Evolutionary conservation across 176 grass and related monocot species (phyloP).

Genomic region (Phoenix roebelenii): DNA sequence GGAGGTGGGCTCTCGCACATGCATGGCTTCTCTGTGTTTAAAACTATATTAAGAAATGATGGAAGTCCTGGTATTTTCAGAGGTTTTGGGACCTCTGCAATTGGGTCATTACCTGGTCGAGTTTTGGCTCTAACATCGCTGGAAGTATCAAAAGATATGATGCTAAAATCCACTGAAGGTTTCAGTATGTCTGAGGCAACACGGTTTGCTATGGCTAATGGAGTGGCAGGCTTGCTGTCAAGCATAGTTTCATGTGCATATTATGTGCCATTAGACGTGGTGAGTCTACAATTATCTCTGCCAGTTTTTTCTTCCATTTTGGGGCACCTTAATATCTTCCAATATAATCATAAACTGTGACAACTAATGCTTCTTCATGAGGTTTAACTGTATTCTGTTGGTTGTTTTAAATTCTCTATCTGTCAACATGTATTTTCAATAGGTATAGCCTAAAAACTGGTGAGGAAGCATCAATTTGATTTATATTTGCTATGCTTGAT

Average conservation of each 20-base stretch:
- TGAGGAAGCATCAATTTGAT: too few relatives aligned
- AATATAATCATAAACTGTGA: too few relatives aligned
- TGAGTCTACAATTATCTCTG: slow-evolving; percentile 17
- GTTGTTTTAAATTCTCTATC: too few relatives aligned
- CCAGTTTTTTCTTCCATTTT: too few relatives aligned
- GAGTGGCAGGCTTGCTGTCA: slow-evolving; percentile 60
- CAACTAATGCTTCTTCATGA: too few relatives aligned
- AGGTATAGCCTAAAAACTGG: too few relatives aligned
- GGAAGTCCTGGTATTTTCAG: slow-evolving; percentile 72
- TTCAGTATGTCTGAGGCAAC: slow-evolving; percentile 67
- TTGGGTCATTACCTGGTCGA: slow-evolving; percentile 79
- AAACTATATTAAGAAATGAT: slow-evolving; percentile 62
- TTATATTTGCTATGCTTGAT: too few relatives aligned
- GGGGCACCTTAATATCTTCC: too few relatives aligned
- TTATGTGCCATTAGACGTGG: slow-evolving; percentile 96
- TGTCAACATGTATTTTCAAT: too few relatives aligned
- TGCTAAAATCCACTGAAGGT: slow-evolving; percentile 53
- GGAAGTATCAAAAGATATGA: slow-evolving; percentile 81
- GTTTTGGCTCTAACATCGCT: slow-evolving; percentile 75
- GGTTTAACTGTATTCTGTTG: too few relatives aligned
- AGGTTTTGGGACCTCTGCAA: slow-evolving; percentile 80
- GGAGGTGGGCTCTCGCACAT: slow-evolving; percentile 52
- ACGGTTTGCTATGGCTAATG: slow-evolving; percentile 57
- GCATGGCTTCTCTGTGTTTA: slow-evolving; percentile 64
- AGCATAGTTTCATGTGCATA: slow-evolving; percentile 69